Base-by-base conservation (phyloP, 306 rosid genomes). In the Cucumis hystrix region DNA sequence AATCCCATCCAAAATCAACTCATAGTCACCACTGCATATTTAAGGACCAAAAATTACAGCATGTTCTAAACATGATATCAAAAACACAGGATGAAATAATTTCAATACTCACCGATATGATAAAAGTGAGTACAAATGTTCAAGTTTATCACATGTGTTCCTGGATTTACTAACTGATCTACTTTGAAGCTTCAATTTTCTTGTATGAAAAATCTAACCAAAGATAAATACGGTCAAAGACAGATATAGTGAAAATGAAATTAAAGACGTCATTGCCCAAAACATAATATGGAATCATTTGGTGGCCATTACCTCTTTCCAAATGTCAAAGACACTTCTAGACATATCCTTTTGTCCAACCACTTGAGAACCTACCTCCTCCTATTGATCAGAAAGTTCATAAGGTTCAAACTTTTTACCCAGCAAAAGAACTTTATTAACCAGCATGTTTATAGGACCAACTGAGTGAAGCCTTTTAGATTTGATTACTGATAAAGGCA, bases 1-100 rank as follows among this genome's bases (percentile, higher is more conserved):
- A 84, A 94, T 82, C 78, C 98, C 98, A 81, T 94, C 97, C 85
- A 87, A 74, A 82, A 94, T 89, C 89, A 92, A 88, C 84, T 94
- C 97, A 79, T 75, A 81, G 82, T 92, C 97, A 83, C 91, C 95
- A 8, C 98, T 94, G 96, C 88, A 87, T 62, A 83, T 81, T 49
- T 77, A 77, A 74, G 77, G 73, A 39, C 60, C 56, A n/a, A 67
- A 45, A 82, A 78, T 67, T 56, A 35, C 39, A 76, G 21, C 55
- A 18, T 57, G 51, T 39, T 57, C 43, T 54, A 68, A 64, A 65
- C 69, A 65, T 6, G 39, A 64, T 52, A 78, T 54, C 41, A 5
- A 75, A 40, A 45, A 59, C 60, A 11, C 41, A 76, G 23, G 76
- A 55, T 78, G 77, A 74, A 57, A 78, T 70, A 77, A 85, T 79